Percentiles rank a stretch among this genome's conserved stretches.
phyloP scores from a whole-genome alignment of 176 grass and related monocot species.

The Ensete glaucum region DNA sequence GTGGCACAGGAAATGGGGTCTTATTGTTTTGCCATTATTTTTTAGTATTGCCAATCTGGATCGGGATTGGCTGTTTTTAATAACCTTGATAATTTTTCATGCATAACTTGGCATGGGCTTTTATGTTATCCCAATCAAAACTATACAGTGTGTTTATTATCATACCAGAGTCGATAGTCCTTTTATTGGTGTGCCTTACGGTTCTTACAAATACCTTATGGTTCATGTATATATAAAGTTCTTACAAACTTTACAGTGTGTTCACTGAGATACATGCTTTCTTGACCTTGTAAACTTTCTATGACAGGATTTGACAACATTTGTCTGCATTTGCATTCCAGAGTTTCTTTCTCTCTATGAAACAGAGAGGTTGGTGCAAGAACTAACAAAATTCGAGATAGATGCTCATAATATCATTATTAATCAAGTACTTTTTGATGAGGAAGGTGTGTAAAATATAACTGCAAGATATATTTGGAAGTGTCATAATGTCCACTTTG shows the following conservation, averaged over 20 bases:
- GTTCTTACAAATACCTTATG: too few relatives aligned
- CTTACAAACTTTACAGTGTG: neutral
- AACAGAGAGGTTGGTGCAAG: slow-evolving; percentile 99
- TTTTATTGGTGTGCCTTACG: too few relatives aligned
- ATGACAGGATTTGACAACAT: slow-evolving; percentile 86
- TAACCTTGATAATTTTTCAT: too few relatives aligned
- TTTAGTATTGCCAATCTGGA: too few relatives aligned
- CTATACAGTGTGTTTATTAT: too few relatives aligned
- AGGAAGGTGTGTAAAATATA: slow-evolving; percentile 55
- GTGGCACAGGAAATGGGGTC: too few relatives aligned
- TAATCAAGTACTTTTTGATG: slow-evolving; percentile 94
- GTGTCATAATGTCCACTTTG: neutral
- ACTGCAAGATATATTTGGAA: neutral
- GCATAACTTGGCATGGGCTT: too few relatives aligned
- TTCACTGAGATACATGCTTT: neutral
- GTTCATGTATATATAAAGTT: neutral
- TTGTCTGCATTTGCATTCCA: slow-evolving; percentile 96
- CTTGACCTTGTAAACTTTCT: slow-evolving; percentile 15
- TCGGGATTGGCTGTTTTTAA: too few relatives aligned
- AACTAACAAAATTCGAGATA: slow-evolving; percentile 91
- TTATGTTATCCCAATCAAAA: too few relatives aligned
- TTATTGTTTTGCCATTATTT: too few relatives aligned
- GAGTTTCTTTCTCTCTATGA: slow-evolving; percentile 99
- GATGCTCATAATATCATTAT: slow-evolving; percentile 96
- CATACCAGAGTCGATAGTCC: too few relatives aligned